Evolutionary conservation across 1,284 basidiomycete species (phyloP), one percentile per base, ranked within the genome.

Genomic region (Fomitopsis palustris): DNA sequence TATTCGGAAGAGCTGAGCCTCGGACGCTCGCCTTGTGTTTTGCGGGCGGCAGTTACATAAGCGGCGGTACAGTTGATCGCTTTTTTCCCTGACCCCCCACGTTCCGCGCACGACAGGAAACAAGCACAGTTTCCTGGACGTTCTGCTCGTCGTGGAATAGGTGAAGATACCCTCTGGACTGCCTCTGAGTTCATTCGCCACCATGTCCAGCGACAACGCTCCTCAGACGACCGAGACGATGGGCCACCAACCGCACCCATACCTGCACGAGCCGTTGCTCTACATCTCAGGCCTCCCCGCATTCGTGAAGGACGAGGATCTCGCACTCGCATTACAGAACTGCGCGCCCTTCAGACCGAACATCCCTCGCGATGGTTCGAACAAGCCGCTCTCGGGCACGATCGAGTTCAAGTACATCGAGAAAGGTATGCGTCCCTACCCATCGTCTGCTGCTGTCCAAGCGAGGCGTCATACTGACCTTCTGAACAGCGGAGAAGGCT

Each of bases 321-420:
- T 93, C 23, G 90, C 90, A 0, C 67, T 80, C 59, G 83, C 87
- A 2, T 87, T 93, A 64, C 80, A 85, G 63, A 76, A 78, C 61
- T 91, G 88, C 69, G 87, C 87, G 25, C 91, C 90, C 14, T 90
- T 92, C 76, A 82, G 90, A 67, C 90, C 89, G 54, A 87, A 80
- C 71, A 87, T 93, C 65, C 69, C 74, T 53, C 84, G 88, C 67
- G 87, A 90, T 73, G 79, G 75, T 3, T 67, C 77, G 53, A 78
- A 75, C 65, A 76, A 74, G 61, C 74, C 80, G 37, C 71, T 89
- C 38, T 79, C 80, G 53, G 89, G 88, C 41, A 87, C 83, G 59
- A 89, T 92, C 70, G 87, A 91, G 72, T 92, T 92, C 77, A 89
- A 83, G 72, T 86, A 81, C 68, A 76, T 88, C 47, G 87, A 89